These are phyloP conservation scores for Coemansia sp. DNA, from an alignment of 192 early-diverging fungal genomes.

Conservation along the genomic window DNA sequence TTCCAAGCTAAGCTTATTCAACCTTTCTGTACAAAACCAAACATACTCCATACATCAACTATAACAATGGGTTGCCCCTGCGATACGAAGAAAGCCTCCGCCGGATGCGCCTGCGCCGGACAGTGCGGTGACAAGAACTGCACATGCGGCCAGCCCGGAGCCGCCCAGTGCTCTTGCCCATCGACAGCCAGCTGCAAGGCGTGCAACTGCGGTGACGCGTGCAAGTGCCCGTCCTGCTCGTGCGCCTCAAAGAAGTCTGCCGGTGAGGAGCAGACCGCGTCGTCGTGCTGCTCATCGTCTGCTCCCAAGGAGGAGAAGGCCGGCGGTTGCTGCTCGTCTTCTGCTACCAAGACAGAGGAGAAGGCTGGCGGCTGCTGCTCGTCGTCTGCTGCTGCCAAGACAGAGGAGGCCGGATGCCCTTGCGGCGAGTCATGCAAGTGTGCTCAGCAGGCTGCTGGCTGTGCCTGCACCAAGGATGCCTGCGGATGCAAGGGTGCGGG, in stretches of 20 bases:
- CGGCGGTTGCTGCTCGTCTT: conserved; percentile 11
- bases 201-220: conserved; percentile 31
- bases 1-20: no score
- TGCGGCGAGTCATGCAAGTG: conserved; percentile 22
- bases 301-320: conserved; percentile 4
- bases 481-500: conserved; percentile 22
- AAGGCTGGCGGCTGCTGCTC: conserved; percentile 9
- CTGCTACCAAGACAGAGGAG: background rate
- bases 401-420: background rate
- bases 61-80: conserved; percentile 14
- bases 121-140: conserved; percentile 19
- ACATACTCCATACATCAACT: background rate
- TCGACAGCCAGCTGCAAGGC: conserved; percentile 16
- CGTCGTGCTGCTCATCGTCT: conserved; percentile 13
- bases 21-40: background rate
- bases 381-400: conserved; percentile 1
- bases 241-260: conserved; percentile 4
- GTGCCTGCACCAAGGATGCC: conserved; percentile 10
- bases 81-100: conserved; percentile 18
- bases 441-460: conserved; percentile 6
- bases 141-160: conserved; percentile 29
- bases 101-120: conserved; percentile 26
- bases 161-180: conserved; percentile 28
- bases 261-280: background rate
- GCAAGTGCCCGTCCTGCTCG: conserved; percentile 25